Percentiles rank a stretch among this genome's conserved stretches.
Evolutionary conservation across 495 filamentous ascomycete species (phyloP).

Genomic region (Lichenothelia convexa): DNA sequence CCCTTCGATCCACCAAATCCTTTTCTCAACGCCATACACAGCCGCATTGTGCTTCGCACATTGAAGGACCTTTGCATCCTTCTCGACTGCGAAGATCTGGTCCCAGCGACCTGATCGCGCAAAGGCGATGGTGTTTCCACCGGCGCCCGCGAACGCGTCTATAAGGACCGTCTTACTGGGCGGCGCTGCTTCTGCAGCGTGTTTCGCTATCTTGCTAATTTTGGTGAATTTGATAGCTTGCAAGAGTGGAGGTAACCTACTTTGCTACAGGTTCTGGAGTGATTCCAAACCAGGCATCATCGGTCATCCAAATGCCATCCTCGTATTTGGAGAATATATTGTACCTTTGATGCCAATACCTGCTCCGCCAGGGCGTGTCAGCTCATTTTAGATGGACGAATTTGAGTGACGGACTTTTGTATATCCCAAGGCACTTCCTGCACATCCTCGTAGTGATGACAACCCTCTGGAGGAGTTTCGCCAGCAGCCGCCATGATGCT

Average conservation of each 20-base stretch:
- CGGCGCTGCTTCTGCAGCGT: constrained; percentile 39
- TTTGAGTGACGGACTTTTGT: constrained; percentile 4
- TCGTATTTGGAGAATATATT: constrained; percentile 73
- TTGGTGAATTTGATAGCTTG: neutral
- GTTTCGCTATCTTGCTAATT: constrained; percentile 45
- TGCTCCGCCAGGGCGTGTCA: constrained; percentile 13
- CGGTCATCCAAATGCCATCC: constrained; percentile 74
- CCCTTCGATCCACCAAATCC: constrained; percentile 68
- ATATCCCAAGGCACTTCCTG: constrained; percentile 11
- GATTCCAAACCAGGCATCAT: constrained; percentile 88
- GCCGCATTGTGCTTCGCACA: constrained; percentile 88
- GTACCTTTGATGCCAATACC: constrained; percentile 79
- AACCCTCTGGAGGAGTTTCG: constrained; percentile 8
- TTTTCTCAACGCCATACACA: constrained; percentile 62
- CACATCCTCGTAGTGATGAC: constrained; percentile 9
- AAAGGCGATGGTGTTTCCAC: constrained; percentile 91
- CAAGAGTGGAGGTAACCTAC: constrained; percentile 27
- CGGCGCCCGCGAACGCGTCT: constrained; percentile 79
- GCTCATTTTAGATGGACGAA: neutral
- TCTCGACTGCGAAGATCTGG: constrained; percentile 74
- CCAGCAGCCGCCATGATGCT: constrained; percentile 1
- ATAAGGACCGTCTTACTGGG: constrained; percentile 41
- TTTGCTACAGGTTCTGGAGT: constrained; percentile 80
- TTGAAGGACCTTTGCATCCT: constrained; percentile 50
- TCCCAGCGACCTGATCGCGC: constrained; percentile 59